phyloP scores from a whole-genome alignment of 2,329 filamentous ascomycete species.

The Dryadomyces quercivorus region DNA sequence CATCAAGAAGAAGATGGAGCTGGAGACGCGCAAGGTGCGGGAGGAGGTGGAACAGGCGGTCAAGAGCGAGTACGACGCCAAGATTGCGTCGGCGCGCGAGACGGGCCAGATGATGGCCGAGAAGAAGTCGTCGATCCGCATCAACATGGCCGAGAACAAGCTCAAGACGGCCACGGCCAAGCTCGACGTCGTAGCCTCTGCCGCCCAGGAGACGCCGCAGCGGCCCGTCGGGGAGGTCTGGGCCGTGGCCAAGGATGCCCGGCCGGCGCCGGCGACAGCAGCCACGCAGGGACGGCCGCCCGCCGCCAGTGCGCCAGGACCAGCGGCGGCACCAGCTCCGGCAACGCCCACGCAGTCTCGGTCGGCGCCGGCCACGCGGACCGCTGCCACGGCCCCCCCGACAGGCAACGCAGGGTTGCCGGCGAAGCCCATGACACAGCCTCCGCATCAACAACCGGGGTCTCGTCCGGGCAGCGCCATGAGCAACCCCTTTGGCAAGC shows the following conservation, averaged over 20 bases:
- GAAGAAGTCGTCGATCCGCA: slow-evolving; percentile 61
- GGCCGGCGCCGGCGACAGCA: slow-evolving; percentile 24
- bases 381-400: neutral
- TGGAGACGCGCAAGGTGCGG: slow-evolving; percentile 48
- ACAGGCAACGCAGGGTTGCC: slow-evolving; percentile 3
- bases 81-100: slow-evolving; percentile 40
- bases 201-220: slow-evolving; percentile 74
- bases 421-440: slow-evolving; percentile 4
- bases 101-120: slow-evolving; percentile 60
- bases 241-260: slow-evolving; percentile 62
- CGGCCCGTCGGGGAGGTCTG: slow-evolving; percentile 78
- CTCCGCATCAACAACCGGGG: neutral
- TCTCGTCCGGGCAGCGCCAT: neutral
- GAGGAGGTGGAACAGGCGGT: slow-evolving; percentile 36
- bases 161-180: slow-evolving; percentile 54
- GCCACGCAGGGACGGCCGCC: neutral
- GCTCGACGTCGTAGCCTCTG: slow-evolving; percentile 65
- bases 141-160: slow-evolving; percentile 70
- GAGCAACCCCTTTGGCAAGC: slow-evolving; percentile 9
- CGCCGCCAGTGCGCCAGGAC: too few species aligned
- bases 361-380: neutral
- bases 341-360: slow-evolving; percentile 12
- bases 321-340: too few species aligned
- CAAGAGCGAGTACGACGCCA: slow-evolving; percentile 38
- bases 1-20: slow-evolving; percentile 58